A percentile compares a stretch with the other conserved stretches of the same genome.
Evolutionary conservation across 148 eudicot species (phyloP).

Genomic region (Cornus suecica): DNA sequence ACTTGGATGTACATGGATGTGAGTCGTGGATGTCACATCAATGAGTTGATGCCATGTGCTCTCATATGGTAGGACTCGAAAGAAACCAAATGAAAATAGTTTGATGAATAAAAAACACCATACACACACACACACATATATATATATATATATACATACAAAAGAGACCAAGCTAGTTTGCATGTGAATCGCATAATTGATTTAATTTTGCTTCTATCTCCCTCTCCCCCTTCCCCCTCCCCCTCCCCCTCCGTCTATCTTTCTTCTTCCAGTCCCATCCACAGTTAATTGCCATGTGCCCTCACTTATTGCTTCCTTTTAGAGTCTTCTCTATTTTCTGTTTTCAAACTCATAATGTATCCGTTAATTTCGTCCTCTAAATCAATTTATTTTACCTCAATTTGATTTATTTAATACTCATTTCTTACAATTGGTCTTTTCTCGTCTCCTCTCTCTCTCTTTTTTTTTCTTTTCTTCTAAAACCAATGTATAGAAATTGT

Average conservation of each 20-base stretch:
- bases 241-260: background rate
- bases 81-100: no score
- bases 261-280: background rate
- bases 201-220: background rate
- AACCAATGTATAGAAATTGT: no score
- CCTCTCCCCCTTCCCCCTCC: background rate
- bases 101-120: background rate
- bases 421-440: no score
- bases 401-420: background rate
- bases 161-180: no score
- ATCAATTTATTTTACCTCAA: no score
- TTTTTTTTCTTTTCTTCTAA: background rate
- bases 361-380: background rate
- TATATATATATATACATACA: no score
- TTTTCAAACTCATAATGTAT: background rate
- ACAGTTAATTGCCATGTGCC: constrained; percentile 7
- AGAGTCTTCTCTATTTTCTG: background rate
- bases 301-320: constrained; percentile 6
- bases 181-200: background rate
- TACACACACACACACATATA: background rate
- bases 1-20: no score
- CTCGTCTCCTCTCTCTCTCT: background rate
- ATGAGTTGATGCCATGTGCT: no score
- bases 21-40: no score
- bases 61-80: no score